Evolutionary conservation across 352 stramenopile genomes (phyloP).

Genomic region (Phytophthora tubulina): DNA sequence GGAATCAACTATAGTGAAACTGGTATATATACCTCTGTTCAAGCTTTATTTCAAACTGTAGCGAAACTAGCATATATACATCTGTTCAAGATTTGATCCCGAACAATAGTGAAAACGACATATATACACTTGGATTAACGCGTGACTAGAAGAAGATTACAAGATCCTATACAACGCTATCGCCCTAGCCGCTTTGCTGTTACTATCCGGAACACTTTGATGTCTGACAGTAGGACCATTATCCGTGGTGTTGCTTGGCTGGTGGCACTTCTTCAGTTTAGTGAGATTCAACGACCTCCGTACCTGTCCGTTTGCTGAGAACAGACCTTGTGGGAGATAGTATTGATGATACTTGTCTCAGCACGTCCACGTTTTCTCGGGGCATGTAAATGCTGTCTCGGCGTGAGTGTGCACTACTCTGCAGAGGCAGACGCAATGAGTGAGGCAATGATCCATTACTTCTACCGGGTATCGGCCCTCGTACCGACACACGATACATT

Average conservation of each 20-base stretch:
- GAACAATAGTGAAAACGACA: too few species aligned
- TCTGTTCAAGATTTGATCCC: too few species aligned
- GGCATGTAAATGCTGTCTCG: neutral
- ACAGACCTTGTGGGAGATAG: neutral
- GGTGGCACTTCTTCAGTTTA: neutral
- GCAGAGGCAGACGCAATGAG: neutral
- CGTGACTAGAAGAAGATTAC: neutral
- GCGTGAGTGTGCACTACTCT: neutral
- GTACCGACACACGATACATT: neutral
- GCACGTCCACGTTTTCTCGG: conserved; percentile 3
- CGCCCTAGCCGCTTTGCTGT: neutral
- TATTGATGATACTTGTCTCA: conserved; percentile 14
- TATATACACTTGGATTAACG: too few species aligned
- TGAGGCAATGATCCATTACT: conserved; percentile 1
- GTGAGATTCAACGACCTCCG: neutral
- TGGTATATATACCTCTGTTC: too few species aligned
- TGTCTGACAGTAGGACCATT: neutral
- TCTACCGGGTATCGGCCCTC: conserved; percentile 1
- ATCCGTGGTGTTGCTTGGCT: neutral
- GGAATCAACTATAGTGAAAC: too few species aligned
- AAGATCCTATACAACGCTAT: neutral
- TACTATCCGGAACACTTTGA: neutral
- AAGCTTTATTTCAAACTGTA: too few species aligned
- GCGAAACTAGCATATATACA: too few species aligned
- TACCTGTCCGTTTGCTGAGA: neutral